A percentile compares a stretch with the other conserved stretches of the same genome.
These are phyloP conservation scores for Neurospora africana DNA, from an alignment of 495 filamentous ascomycete genomes.

Conservation along the genomic window DNA sequence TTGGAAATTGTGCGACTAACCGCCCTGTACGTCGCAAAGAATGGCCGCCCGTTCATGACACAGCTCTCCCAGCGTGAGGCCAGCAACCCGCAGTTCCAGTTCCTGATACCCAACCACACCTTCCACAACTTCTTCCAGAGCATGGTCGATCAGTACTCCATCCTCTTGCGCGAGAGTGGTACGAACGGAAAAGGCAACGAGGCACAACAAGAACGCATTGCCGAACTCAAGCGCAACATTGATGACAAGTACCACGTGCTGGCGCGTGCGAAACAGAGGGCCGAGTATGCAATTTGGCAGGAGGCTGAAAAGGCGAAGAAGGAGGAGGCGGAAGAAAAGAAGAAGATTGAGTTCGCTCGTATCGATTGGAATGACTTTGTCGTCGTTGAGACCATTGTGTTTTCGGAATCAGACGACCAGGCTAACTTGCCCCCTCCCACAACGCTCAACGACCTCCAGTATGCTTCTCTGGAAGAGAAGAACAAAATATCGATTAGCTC, in stretches of 20 bases:
- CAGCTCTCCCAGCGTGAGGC: constrained; percentile 76
- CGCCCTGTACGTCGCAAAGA: constrained; percentile 81
- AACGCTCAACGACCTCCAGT: constrained; percentile 80
- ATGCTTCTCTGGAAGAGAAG: constrained; percentile 88
- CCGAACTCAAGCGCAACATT: constrained; percentile 66
- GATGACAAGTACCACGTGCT: constrained; percentile 71
- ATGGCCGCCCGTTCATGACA: constrained; percentile 85
- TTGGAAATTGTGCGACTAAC: constrained; percentile 86
- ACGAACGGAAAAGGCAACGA: constrained; percentile 56
- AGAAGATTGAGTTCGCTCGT: constrained; percentile 73
- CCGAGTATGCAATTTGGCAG: constrained; percentile 77
- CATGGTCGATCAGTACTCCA: constrained; percentile 88
- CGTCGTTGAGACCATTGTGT: constrained; percentile 90
- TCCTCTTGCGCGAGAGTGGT: constrained; percentile 61
- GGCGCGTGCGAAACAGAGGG: constrained; percentile 68
- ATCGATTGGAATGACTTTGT: constrained; percentile 99
- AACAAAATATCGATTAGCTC: constrained; percentile 74
- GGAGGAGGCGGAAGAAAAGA: constrained; percentile 78
- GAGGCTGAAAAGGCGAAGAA: constrained; percentile 80
- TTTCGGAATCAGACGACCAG: constrained; percentile 81
- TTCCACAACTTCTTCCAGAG: constrained; percentile 90
- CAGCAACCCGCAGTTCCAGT: constrained; percentile 93
- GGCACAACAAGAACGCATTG: constrained; percentile 56
- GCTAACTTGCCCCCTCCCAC: constrained; percentile 80
- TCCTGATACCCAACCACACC: constrained; percentile 88